A percentile compares a stretch with the other conserved stretches of the same genome.
Conservation (phyloP, 768 basidiomycete species). For the Suillus ampliporus region DNA sequence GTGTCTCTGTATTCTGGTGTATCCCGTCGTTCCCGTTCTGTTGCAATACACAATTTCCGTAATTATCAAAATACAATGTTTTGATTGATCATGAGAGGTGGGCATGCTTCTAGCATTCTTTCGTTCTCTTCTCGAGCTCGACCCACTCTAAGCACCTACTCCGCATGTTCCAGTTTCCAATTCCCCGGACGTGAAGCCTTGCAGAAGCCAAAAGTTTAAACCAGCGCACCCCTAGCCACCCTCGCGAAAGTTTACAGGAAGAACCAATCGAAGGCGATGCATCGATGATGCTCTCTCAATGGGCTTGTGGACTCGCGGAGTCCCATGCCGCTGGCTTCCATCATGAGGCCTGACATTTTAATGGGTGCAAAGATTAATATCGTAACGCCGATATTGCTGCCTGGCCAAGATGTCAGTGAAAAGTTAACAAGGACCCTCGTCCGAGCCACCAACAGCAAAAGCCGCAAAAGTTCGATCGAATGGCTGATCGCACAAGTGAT, state of each 20-base stretch:
- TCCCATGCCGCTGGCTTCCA: not conserved
- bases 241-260: not conserved
- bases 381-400: not conserved
- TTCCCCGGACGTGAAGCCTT: slow-evolving; percentile 4
- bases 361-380: not conserved
- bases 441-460: not conserved
- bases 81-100: not conserved
- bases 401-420: not conserved
- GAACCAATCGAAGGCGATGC: not conserved
- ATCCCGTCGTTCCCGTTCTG: not conserved
- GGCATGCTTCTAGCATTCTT: not conserved
- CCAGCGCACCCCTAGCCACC: not conserved
- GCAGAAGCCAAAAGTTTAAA: not conserved
- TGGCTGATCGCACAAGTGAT: not conserved
- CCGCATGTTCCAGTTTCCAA: slow-evolving; percentile 1
- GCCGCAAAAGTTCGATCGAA: not conserved
- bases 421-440: not conserved
- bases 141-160: not conserved
- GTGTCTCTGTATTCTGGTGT: not conserved
- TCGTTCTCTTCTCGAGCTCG: not conserved
- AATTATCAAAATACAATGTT: slow-evolving; percentile 2
- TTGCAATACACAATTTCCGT: not conserved
- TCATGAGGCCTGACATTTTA: not conserved
- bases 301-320: not conserved
- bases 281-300: not conserved